Evolutionary conservation across 2,329 filamentous ascomycete genomes (phyloP).

Genomic region (Rutstroemia sp.): DNA sequence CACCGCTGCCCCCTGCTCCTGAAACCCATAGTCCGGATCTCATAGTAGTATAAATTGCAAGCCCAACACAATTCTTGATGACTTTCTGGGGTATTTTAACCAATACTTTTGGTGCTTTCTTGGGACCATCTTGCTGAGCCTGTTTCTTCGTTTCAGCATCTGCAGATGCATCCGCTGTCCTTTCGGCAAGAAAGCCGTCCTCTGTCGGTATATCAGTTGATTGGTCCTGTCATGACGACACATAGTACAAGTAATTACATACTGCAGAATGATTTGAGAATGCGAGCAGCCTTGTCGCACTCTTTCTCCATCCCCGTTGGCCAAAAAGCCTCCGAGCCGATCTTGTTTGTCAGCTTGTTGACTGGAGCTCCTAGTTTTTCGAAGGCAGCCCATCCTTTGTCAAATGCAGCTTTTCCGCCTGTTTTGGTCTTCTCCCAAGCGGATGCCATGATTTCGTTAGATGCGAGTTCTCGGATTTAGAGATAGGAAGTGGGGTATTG

Average conservation of each 20-base stretch:
- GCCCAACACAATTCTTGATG: constrained; percentile 77
- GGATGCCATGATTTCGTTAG: neutral
- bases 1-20: constrained; percentile 79
- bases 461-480: neutral
- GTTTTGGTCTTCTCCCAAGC: constrained; percentile 8
- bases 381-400: constrained; percentile 10
- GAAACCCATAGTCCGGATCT: constrained; percentile 84
- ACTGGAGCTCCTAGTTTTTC: constrained; percentile 53
- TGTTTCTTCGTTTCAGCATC: constrained; percentile 34
- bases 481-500: neutral
- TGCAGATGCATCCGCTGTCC: constrained; percentile 1
- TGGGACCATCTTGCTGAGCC: constrained; percentile 32
- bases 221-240: neutral
- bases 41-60: constrained; percentile 94
- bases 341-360: constrained; percentile 73
- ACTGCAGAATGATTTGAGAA: constrained; percentile 87
- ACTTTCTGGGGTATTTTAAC: constrained; percentile 82
- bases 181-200: constrained; percentile 54
- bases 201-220: constrained; percentile 32
- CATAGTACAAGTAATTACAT: constrained; percentile 34
- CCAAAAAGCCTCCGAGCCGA: constrained; percentile 79
- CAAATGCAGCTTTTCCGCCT: constrained; percentile 9
- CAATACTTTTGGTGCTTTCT: constrained; percentile 52
- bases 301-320: constrained; percentile 80
- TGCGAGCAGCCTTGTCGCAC: constrained; percentile 84